A percentile compares a stretch with the other conserved stretches of the same genome.
Conservation (phyloP, 2,329 filamentous ascomycete genomes). For the Aspergillus phoenicis region DNA sequence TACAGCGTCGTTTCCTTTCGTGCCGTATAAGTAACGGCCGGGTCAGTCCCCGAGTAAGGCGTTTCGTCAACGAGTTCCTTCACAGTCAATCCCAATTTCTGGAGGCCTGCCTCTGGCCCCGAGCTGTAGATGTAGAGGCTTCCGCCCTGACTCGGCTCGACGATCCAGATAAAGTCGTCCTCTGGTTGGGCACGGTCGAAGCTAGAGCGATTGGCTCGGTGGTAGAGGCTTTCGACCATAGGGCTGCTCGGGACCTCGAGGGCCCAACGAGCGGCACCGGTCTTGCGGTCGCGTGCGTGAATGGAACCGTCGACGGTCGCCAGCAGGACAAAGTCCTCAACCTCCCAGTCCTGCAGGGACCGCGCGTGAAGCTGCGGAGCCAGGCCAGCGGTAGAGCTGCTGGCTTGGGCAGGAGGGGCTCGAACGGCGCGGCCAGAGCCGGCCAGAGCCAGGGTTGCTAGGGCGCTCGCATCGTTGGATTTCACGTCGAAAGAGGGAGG, state of each 20-base stretch:
- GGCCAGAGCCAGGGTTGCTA: constrained; percentile 97
- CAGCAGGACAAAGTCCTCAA: constrained; percentile 99
- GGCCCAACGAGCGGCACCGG: constrained; percentile 82
- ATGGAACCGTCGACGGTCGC: constrained; percentile 99
- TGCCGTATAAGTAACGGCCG: constrained; percentile 83
- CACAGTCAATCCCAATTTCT: constrained; percentile 53
- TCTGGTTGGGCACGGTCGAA: constrained; percentile 62
- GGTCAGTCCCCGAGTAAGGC: constrained; percentile 73
- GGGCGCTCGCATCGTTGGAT: constrained; percentile 80
- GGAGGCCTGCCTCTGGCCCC: constrained; percentile 52
- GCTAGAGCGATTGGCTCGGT: constrained; percentile 68
- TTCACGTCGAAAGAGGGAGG: constrained; percentile 37
- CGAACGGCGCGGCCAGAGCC: constrained; percentile 72
- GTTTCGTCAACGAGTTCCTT: constrained; percentile 86
- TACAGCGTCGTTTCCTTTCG: constrained; percentile 89
- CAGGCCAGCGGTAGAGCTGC: constrained; percentile 65
- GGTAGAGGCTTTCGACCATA: constrained; percentile 87
- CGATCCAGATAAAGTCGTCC: constrained; percentile 91
- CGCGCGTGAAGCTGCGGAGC: constrained; percentile 90
- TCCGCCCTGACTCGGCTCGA: constrained; percentile 87
- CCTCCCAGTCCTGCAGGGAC: constrained; percentile 98
- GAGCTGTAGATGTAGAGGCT: constrained; percentile 85
- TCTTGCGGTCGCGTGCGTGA: constrained; percentile 85
- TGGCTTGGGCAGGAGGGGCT: constrained; percentile 82
- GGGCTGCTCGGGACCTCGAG: constrained; percentile 75